Percentiles rank a stretch among this genome's conserved stretches.
phyloP scores from a whole-genome alignment of 2,329 filamentous ascomycete species.

The Penicillium sp. region DNA sequence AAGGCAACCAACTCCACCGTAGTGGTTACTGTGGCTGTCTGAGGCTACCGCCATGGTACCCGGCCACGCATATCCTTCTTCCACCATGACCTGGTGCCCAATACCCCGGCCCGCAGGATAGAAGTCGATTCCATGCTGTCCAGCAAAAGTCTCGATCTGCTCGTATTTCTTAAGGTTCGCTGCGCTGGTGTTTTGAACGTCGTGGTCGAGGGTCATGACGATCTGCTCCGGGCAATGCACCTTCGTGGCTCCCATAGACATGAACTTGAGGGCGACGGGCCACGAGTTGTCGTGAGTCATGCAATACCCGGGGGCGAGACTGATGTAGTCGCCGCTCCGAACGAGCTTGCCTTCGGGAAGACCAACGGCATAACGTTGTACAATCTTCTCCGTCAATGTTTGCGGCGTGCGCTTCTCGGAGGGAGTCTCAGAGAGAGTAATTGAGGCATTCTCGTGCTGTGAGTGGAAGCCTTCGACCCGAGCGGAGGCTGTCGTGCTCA shows the following conservation, averaged over 20 bases:
- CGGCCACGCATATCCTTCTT: slow-evolving; percentile 82
- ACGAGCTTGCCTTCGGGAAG: slow-evolving; percentile 74
- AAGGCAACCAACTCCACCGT: slow-evolving; percentile 74
- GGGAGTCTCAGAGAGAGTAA: not conserved
- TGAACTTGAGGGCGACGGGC: slow-evolving; percentile 76
- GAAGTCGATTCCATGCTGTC: slow-evolving; percentile 72
- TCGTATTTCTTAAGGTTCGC: slow-evolving; percentile 79
- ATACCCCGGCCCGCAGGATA: slow-evolving; percentile 78
- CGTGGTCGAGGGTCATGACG: slow-evolving; percentile 83
- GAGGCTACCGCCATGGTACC: slow-evolving; percentile 78
- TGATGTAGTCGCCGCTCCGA: slow-evolving; percentile 79
- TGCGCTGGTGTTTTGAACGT: slow-evolving; percentile 79
- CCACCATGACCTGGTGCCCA: slow-evolving; percentile 75
- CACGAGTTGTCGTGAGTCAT: slow-evolving; percentile 88
- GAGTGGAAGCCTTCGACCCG: not conserved
- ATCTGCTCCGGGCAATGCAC: slow-evolving; percentile 71
- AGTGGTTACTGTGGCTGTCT: slow-evolving; percentile 72
- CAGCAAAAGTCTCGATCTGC: slow-evolving; percentile 79
- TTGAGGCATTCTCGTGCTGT: slow-evolving; percentile 1
- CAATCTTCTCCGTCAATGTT: slow-evolving; percentile 89
- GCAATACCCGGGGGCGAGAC: slow-evolving; percentile 67
- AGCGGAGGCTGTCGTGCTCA: not conserved
- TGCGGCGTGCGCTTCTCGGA: slow-evolving; percentile 52
- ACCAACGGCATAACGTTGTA: slow-evolving; percentile 77
- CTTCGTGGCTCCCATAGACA: slow-evolving; percentile 75